Conservation (phyloP, 257 asterid species). For the Lycium ferocissimum region DNA sequence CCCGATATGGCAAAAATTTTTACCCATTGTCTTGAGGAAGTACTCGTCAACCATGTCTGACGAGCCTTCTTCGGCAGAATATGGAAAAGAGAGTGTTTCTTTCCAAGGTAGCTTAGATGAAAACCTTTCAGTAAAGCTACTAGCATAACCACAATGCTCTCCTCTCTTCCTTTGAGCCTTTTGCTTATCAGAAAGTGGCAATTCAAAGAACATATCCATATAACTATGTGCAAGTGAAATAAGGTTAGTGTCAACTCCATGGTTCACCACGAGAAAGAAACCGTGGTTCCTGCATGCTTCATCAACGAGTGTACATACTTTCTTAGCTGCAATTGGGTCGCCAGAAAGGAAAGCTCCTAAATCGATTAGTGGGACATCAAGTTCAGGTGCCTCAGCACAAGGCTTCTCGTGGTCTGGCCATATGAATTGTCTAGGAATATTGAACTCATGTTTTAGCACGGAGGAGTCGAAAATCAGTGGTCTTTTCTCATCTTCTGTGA, state of each 20-base stretch:
- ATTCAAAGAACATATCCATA: constrained; percentile 29
- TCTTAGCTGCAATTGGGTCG: not conserved
- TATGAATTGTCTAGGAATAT: constrained; percentile 31
- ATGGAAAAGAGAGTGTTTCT: constrained; percentile 30
- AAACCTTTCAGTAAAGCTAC: constrained; percentile 32
- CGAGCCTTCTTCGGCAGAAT: not conserved
- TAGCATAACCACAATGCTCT: constrained; percentile 35
- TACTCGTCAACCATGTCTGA: constrained; percentile 20
- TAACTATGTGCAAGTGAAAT: not conserved
- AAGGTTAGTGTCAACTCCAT: constrained; percentile 27
- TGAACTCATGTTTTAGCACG: constrained; percentile 13
- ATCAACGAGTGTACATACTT: not conserved
- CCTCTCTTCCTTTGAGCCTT: constrained; percentile 31
- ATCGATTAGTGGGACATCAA: constrained; percentile 28
- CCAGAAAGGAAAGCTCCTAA: constrained; percentile 26
- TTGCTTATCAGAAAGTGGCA: constrained; percentile 22
- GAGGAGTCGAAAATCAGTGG: constrained; percentile 28
- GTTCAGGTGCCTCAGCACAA: not conserved
- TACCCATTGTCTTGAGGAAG: constrained; percentile 2
- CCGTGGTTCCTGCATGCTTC: constrained; percentile 33
- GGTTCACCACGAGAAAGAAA: constrained; percentile 30
- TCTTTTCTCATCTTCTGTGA: not conserved
- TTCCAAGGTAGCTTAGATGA: constrained; percentile 34
- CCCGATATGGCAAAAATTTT: constrained; percentile 28
- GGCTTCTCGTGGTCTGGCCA: constrained; percentile 36